Base-by-base conservation (phyloP, 1,139 yeast species). In the Blastobotrys petasosporus region DNA sequence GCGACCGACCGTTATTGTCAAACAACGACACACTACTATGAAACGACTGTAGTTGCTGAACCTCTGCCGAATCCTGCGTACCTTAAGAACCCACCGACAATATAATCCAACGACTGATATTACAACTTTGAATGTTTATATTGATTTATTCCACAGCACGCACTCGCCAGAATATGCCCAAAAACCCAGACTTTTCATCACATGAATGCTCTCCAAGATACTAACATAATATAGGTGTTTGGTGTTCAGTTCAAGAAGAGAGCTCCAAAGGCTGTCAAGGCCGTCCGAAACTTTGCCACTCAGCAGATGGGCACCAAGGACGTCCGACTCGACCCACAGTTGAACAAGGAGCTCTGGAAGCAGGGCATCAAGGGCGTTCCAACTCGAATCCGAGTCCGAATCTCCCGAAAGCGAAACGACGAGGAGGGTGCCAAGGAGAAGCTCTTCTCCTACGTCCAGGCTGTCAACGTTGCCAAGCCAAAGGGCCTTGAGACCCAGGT, bases 361-460 rank as follows among this genome's bases (percentile, higher is more conserved):
- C 88, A 95, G 80, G 99, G 99, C 80, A 84, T 94, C 78, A 92
- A 90, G 82, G 97, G 97, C 78, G 95, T 87, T 68, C 95, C 95
- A 74, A 79, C 77, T 85, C 90, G 97, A 82, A 73, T 94, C 76
- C 88, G 99, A 81, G 82, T 94, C 74, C 90, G 97, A 80, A 90
- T 94, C 77, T 88, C 97, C 58, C 90, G 98, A 87, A 92, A 85
- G 92, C 87, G 97, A 82, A 92, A 92, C 81, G 97, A 94, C 75
- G 98, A 92, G 80, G 98, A 94, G 81, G 92, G 88, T 73, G 97
- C 98, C 69, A 85, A 85, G 83, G 94, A 88, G 79, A 88, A 90
- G 76, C 83, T 94, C 73, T 94, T 87, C 80, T 90, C 98, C 65
- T 88, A 80, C 76, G 98, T 94, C 69, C 97, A 92, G 80, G 94